Evolutionary conservation across 2,329 filamentous ascomycete genomes (phyloP), one percentile per base, ranked within the genome.

Genomic region (Curvularia sp.): DNA sequence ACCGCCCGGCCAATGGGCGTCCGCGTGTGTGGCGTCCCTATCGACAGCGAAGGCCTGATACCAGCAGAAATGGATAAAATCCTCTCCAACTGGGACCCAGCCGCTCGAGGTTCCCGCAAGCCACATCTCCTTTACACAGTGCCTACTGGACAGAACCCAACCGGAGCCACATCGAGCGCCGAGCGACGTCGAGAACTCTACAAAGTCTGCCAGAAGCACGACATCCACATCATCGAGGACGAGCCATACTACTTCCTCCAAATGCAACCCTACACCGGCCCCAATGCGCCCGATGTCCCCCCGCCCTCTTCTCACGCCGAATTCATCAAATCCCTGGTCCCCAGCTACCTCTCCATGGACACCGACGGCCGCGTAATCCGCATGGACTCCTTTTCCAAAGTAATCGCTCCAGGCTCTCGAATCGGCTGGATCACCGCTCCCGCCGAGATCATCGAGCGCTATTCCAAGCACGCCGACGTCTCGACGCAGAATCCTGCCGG

Each of bases 231-330:
- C 72, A 81, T 97, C 66, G 93, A 97, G 80, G 93, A 97, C 74
- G 93, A 97, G 75, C 93, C 93, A 1, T 97, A 97, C 80, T 97
- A 96, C 79, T 97, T 94, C 80, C 83, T 97, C 35, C 93, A 97
- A 78, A 91, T 93, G 89, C 87, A 91, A 67, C 87, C 89, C 0
- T 94, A 93, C 78, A 83, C 83, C 1, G 83, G 85, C 13, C 78
- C 82, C 31, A 76, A 83, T 63, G 77, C 82, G 15, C 76, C 84
- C 0, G 77, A 82, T 1, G 78, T 81, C 4, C 84, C 86, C 6
- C 81, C 85, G 0, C 88, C 89, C 6, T 77, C 82, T 35, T 86
- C 80, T 12, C 85, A 91, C 54, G 85, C 89, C 4, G 88, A 89
- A 10, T 97, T 97, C 76, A 80, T 98, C 58, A 81, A 84, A 10